Percentiles rank a stretch among this genome's conserved stretches.
These are phyloP conservation scores for Cercospora zeina DNA, from an alignment of 2,329 filamentous ascomycete genomes.

Conservation along the genomic window DNA sequence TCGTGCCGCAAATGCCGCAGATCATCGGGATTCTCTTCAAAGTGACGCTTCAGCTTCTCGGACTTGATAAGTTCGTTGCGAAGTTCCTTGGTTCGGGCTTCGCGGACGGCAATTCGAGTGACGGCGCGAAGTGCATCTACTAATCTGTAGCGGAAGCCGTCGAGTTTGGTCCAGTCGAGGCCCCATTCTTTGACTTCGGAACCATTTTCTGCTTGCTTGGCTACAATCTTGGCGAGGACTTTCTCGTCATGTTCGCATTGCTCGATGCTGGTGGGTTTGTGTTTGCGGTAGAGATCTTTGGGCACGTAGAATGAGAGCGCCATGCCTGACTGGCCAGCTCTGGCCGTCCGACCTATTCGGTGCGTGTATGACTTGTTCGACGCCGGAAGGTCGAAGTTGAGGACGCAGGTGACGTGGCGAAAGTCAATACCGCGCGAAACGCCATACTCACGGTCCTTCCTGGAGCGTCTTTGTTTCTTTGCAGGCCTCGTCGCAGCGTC, in stretches of 20 bases:
- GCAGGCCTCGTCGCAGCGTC: slow-evolving; percentile 36
- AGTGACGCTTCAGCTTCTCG: slow-evolving; percentile 91
- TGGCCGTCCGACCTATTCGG: slow-evolving; percentile 87
- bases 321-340: slow-evolving; percentile 89
- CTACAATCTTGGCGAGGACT: slow-evolving; percentile 74
- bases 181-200: slow-evolving; percentile 85
- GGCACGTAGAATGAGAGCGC: slow-evolving; percentile 94
- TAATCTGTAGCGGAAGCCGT: slow-evolving; percentile 93
- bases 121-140: slow-evolving; percentile 88
- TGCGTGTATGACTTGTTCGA: slow-evolving; percentile 94
- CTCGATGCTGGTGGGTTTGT: slow-evolving; percentile 78
- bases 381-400: slow-evolving; percentile 94
- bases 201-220: slow-evolving; percentile 74
- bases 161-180: slow-evolving; percentile 92
- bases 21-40: slow-evolving; percentile 94
- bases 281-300: slow-evolving; percentile 77
- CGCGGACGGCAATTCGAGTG: slow-evolving; percentile 83
- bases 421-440: slow-evolving; percentile 97
- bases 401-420: slow-evolving; percentile 86
- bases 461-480: slow-evolving; percentile 65
- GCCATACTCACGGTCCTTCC: slow-evolving; percentile 80
- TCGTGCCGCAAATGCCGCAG: slow-evolving; percentile 86
- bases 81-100: slow-evolving; percentile 84
- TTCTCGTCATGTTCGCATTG: slow-evolving; percentile 81
- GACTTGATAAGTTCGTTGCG: slow-evolving; percentile 87